Base-by-base conservation (phyloP, 2,329 filamentous ascomycete genomes). In the Cytospora chrysosperma region DNA sequence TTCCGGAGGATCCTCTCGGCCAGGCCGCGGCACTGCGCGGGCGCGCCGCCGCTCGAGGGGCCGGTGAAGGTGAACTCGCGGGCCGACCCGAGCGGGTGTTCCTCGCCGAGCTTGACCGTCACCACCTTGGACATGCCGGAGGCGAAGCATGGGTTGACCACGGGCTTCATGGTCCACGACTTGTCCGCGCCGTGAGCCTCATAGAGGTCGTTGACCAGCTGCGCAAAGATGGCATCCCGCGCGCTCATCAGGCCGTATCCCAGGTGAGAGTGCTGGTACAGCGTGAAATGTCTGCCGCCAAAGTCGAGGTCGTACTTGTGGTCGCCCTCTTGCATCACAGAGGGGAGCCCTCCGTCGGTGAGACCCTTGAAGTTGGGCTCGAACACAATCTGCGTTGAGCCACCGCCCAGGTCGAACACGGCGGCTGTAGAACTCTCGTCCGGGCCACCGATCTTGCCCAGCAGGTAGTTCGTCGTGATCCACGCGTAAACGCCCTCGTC, bases 391-490 rank as follows among this genome's bases (percentile, higher is more conserved):
- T 99, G 95, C 17, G 96, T 99, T 26, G 93, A 97, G 60, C 95
- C 95, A 72, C 95, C 95, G 67, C 95, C 95, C 56, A 99, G 89
- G 74, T 99, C 95, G 72, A 99, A 97, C 64, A 97, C 88, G 57
- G 95, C 95, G 49, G 95, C 96, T 1, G 95, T 98, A 57, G 92
- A 90, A 67, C 86, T 92, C 75, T 93, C 87, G 74, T 97, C 94
- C 2, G 93, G 91, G 13, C 91, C 91, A 65, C 95, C 95, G 76
- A 99, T 98, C 81, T 98, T 98, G 72, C 94, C 94, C 27, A 99
- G 87, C 49, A 99, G 89, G 78, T 99, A 99, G 83, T 99, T 99
- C 69, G 93, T 95, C 8, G 95, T 99, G 75, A 99, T 96, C 95
- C 95, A 99, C 59, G 95, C 96, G 74, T 96, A 99, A 32, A 99